Conservation (phyloP, 257 asterid genomes). For the Primulina eburnea region DNA sequence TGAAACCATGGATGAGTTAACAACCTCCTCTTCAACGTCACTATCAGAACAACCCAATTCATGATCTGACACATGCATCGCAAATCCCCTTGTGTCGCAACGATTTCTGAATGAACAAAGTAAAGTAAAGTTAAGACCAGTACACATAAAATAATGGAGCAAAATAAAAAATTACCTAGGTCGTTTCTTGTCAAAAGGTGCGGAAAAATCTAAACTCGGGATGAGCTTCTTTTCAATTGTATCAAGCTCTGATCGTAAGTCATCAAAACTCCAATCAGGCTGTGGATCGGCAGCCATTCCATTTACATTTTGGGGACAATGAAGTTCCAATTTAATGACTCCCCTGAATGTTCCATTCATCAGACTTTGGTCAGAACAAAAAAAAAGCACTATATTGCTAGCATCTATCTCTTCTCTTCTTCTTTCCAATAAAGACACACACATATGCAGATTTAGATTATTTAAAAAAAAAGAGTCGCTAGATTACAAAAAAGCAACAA, state of each 20-base stretch:
- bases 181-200: conserved; percentile 41
- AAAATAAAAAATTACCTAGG: conserved; percentile 41
- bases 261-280: conserved; percentile 81
- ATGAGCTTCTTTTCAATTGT: conserved; percentile 46
- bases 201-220: conserved; percentile 30
- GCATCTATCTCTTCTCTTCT: background rate
- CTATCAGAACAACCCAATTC: conserved; percentile 36
- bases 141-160: background rate
- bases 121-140: conserved; percentile 18
- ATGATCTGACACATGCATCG: conserved; percentile 49
- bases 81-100: conserved; percentile 41
- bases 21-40: conserved; percentile 41
- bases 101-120: conserved; percentile 34
- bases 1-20: conserved; percentile 27
- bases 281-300: conserved; percentile 70
- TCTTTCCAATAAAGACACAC: background rate
- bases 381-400: conserved; percentile 15
- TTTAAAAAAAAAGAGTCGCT: too few relatives aligned
- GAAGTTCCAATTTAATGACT: conserved; percentile 45
- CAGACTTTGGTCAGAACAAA: background rate
- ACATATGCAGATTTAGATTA: too few relatives aligned
- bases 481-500: too few relatives aligned
- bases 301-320: conserved; percentile 40
- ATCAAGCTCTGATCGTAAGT: conserved; percentile 57
- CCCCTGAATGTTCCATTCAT: conserved; percentile 39